These are phyloP conservation scores for Tuber umbilicatum DNA, from an alignment of 495 filamentous ascomycete species.

Conservation along the genomic window DNA sequence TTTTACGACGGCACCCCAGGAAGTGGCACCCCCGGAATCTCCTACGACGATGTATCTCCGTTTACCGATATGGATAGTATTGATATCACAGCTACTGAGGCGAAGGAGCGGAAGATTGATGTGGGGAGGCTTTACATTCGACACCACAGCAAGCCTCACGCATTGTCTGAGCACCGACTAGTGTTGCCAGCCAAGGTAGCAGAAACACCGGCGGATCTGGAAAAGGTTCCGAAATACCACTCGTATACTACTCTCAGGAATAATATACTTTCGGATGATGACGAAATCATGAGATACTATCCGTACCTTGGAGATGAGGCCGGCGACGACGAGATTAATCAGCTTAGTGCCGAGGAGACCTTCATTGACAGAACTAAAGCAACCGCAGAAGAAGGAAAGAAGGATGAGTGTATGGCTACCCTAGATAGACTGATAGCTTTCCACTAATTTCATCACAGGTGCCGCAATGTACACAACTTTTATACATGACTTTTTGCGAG, in stretches of 20 bases:
- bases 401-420: constrained; percentile 33
- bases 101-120: constrained; percentile 20
- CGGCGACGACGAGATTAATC: constrained; percentile 35
- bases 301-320: constrained; percentile 44
- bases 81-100: constrained; percentile 19
- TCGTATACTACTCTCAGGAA: constrained; percentile 40
- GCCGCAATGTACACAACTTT: constrained; percentile 34
- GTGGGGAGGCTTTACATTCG: constrained; percentile 16
- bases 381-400: constrained; percentile 24
- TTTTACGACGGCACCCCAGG: background rate
- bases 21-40: constrained; percentile 12
- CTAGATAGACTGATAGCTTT: background rate
- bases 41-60: constrained; percentile 36
- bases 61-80: constrained; percentile 39
- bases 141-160: constrained; percentile 15
- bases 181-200: constrained; percentile 17
- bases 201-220: constrained; percentile 10
- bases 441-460: constrained; percentile 19
- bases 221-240: constrained; percentile 39
- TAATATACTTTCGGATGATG: constrained; percentile 43
- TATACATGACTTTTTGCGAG: constrained; percentile 30
- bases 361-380: constrained; percentile 40
- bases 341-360: constrained; percentile 36
- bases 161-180: constrained; percentile 19
- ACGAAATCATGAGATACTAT: constrained; percentile 42